Evolutionary conservation across 2,329 filamentous ascomycete genomes (phyloP).

Genomic region (Catunica adiposa): DNA sequence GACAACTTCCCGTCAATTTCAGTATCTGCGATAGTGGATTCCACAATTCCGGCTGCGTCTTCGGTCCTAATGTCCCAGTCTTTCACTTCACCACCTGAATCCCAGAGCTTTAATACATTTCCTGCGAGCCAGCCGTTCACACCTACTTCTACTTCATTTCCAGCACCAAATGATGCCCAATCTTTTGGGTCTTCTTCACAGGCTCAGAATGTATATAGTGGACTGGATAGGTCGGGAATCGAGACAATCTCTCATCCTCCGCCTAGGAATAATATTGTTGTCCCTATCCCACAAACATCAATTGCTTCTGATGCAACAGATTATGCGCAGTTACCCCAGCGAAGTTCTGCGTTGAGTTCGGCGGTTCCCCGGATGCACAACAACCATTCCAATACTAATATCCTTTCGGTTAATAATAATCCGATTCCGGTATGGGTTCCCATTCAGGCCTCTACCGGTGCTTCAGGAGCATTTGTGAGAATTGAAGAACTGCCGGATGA

Average conservation of each 20-base stretch:
- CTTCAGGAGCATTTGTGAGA: slow-evolving; percentile 9
- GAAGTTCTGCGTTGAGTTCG: background rate
- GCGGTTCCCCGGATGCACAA: slow-evolving; percentile 2
- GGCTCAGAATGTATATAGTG: background rate
- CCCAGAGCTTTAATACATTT: background rate
- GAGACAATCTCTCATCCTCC: background rate
- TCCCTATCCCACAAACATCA: background rate
- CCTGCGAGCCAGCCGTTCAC: background rate
- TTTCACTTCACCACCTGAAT: background rate
- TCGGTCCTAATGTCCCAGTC: background rate
- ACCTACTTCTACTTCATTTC: background rate
- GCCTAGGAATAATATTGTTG: background rate
- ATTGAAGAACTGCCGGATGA: slow-evolving; percentile 12
- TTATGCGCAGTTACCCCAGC: background rate
- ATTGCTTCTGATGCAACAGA: background rate
- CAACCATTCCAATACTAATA: background rate
- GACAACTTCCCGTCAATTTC: background rate
- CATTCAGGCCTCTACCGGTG: slow-evolving; percentile 9
- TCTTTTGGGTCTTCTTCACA: background rate
- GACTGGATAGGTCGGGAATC: background rate
- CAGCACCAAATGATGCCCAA: background rate
- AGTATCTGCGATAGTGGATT: too few relatives aligned
- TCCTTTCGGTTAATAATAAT: slow-evolving; percentile 2
- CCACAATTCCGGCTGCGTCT: background rate
- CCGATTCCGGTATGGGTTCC: slow-evolving; percentile 13